These are phyloP conservation scores for Vicia sativa DNA, from an alignment of 306 rosid genomes.

Conservation along the genomic window DNA sequence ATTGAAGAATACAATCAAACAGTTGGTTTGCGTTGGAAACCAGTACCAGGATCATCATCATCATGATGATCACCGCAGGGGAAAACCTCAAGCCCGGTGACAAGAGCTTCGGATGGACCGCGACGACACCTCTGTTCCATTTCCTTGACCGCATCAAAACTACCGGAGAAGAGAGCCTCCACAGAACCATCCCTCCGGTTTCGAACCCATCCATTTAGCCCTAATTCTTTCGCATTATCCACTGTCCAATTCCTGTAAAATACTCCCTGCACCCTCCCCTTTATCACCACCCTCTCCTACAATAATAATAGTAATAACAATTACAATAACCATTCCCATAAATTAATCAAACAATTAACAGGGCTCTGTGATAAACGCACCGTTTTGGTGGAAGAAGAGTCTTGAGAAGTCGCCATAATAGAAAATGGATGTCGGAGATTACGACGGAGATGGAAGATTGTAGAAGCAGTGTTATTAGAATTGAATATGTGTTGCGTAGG, in stretches of 20 bases:
- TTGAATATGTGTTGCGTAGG: slow-evolving; percentile 45
- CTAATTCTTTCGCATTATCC: slow-evolving; percentile 47
- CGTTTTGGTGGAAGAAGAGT: slow-evolving; percentile 59
- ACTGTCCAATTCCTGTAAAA: slow-evolving; percentile 56
- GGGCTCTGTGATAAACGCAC: slow-evolving; percentile 37
- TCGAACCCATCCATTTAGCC: slow-evolving; percentile 55
- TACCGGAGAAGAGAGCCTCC: slow-evolving; percentile 55
- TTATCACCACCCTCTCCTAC: slow-evolving; percentile 74
- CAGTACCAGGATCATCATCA: slow-evolving; percentile 57
- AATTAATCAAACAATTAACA: neutral
- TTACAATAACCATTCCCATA: neutral
- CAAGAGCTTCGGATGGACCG: slow-evolving; percentile 74
- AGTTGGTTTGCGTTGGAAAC: slow-evolving; percentile 62
- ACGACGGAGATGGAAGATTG: slow-evolving; percentile 52
- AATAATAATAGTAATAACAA: neutral
- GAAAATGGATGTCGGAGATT: slow-evolving; percentile 43
- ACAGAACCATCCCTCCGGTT: slow-evolving; percentile 55
- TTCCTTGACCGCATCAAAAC: slow-evolving; percentile 47
- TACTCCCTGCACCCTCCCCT: slow-evolving; percentile 79
- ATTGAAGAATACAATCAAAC: slow-evolving; percentile 42
- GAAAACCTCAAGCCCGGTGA: slow-evolving; percentile 67
- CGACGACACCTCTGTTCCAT: slow-evolving; percentile 91
- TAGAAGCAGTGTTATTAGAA: slow-evolving; percentile 34
- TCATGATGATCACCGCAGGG: slow-evolving; percentile 62
- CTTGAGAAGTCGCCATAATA: slow-evolving; percentile 53